phyloP scores from a whole-genome alignment of 768 basidiomycete genomes.

The Tricholoma matsutake region DNA sequence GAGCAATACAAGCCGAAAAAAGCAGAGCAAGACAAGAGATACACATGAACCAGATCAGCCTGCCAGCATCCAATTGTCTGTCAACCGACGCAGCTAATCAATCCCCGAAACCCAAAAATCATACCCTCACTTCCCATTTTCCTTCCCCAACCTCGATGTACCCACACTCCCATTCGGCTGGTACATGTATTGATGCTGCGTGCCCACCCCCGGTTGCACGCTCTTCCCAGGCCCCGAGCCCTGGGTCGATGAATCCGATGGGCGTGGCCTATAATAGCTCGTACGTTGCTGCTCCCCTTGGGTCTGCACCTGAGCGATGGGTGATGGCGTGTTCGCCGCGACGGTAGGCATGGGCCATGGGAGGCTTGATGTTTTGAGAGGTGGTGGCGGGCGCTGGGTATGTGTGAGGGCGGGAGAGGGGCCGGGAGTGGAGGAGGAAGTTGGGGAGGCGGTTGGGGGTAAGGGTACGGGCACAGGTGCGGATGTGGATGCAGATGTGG shows the following conservation, averaged over 20 bases:
- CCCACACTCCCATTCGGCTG: conserved; percentile 37
- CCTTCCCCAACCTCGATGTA: conserved; percentile 24
- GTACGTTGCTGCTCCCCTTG: conserved; percentile 41
- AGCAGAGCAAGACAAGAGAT: background rate
- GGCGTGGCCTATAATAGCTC: conserved; percentile 55
- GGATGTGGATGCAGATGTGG: conserved; percentile 17
- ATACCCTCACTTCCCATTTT: conserved; percentile 28
- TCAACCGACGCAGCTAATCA: background rate
- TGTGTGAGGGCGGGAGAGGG: conserved; percentile 53
- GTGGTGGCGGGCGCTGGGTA: conserved; percentile 30
- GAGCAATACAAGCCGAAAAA: background rate
- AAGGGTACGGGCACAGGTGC: conserved; percentile 30
- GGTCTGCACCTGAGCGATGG: conserved; percentile 44
- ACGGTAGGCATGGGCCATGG: conserved; percentile 78
- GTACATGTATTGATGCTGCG: conserved; percentile 44
- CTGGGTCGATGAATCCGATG: conserved; percentile 13
- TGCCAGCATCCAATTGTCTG: background rate
- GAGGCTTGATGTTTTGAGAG: conserved; percentile 26
- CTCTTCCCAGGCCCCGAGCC: conserved; percentile 5
- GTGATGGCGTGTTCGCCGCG: conserved; percentile 55
- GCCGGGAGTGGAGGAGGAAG: conserved; percentile 42
- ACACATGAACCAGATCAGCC: background rate
- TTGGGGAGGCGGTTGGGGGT: conserved; percentile 26
- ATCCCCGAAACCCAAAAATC: background rate
- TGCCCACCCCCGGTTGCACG: conserved; percentile 6